Base-by-base conservation (phyloP, 1,284 basidiomycete genomes). In the Trametes polyzona region DNA sequence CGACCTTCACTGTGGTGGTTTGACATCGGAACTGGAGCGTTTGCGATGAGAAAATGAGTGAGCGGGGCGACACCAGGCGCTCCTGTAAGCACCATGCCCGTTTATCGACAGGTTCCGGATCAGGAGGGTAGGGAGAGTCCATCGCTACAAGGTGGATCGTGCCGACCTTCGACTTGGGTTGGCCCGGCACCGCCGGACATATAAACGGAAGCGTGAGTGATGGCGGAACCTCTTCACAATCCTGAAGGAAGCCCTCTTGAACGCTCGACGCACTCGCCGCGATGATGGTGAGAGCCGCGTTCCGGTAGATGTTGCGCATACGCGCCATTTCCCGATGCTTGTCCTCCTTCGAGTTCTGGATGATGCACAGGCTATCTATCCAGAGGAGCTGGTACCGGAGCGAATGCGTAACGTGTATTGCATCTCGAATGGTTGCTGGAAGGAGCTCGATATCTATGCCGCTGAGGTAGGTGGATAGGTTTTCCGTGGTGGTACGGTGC, bases 71-170 rank as follows among this genome's bases (percentile, higher is more conserved):
- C 29, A 63, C 47, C 6, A 57, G 29, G 12, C 46, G 46, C 41
- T 63, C 58, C 21, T 57, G 37, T 12, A 63, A 42, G 42, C 61
- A 63, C 61, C 61, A 63, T 2, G 52, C 61, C 4, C 58, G 58
- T 24, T 50, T 19, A 39, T 47, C 41, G n/a, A 60, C 39, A 52
- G 48, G 46, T 50, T 41, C 40, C 24, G 27, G 5, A 6, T 14
- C 40, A 26, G 5, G 41, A 24, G 12, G 12, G 4, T 21, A 21
- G 40, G 26, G 12, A 27, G 14, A 14, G 4, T n/a, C 24, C 12
- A 27, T 12, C 23, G 40, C 3, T 14, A 19, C n/a, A 41, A 58
- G 40, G 14, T 30, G 51, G 40, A 61, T 47, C 11, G 47, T 48
- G 27, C 53, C 60, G 27, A 55, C 35, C 33, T 52, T 21, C 10